phyloP scores from a whole-genome alignment of 2,329 filamentous ascomycete genomes.

The Pseudogymnoascus sp. region DNA sequence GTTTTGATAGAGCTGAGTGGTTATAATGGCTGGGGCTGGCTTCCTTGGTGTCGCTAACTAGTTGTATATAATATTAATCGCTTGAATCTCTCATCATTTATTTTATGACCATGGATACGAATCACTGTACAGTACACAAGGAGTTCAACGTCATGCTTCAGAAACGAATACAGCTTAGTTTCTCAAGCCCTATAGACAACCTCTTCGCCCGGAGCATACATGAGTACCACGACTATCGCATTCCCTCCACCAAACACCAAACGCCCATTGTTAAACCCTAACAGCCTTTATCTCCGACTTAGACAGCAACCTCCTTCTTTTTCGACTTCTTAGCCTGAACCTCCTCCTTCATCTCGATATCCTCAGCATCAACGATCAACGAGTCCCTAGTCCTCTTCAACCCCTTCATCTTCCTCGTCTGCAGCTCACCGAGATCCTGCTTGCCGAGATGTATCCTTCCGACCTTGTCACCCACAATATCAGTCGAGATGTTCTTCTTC shows the following conservation, averaged over 20 bases:
- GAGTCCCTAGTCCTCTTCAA: conserved; percentile 72
- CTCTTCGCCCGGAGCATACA: conserved; percentile 7
- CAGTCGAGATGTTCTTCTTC: conserved; percentile 95
- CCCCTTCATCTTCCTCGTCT: conserved; percentile 99
- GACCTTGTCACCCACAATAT: conserved; percentile 91
- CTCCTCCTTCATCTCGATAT: conserved; percentile 32
- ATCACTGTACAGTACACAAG: neutral
- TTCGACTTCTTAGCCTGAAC: conserved; percentile 22
- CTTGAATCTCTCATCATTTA: neutral
- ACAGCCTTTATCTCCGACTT: neutral
- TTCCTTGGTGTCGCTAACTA: neutral
- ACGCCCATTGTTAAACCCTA: conserved; percentile 9
- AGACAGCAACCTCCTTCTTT: conserved; percentile 11
- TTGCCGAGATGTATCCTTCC: conserved; percentile 84
- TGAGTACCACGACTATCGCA: conserved; percentile 7
- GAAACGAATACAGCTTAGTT: conserved; percentile 8
- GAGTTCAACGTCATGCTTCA: neutral
- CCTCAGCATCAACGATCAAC: conserved; percentile 41
- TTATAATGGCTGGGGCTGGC: neutral
- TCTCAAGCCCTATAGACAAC: conserved; percentile 7
- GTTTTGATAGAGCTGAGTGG: neutral
- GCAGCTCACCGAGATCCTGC: conserved; percentile 78
- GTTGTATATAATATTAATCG: neutral
- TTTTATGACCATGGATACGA: neutral
- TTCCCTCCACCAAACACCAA: conserved; percentile 10